These are phyloP conservation scores for Powellomyces hirtus DNA, from an alignment of 192 early-diverging fungal species.

Conservation along the genomic window DNA sequence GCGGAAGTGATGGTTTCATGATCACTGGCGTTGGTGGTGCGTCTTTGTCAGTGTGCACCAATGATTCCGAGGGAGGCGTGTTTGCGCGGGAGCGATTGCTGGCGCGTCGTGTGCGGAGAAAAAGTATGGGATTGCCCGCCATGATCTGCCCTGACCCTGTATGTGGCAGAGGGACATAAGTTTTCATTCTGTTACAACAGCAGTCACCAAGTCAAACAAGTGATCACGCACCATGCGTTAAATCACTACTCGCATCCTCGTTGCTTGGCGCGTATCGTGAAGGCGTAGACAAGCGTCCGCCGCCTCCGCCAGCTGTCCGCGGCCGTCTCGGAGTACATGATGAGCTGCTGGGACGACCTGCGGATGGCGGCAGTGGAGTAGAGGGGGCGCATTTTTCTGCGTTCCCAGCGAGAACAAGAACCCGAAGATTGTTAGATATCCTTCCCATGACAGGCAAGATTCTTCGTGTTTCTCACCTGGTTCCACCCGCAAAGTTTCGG, in stretches of 20 bases:
- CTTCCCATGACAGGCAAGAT: too few relatives aligned
- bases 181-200: not conserved
- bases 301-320: too few relatives aligned
- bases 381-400: too few relatives aligned
- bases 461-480: too few relatives aligned
- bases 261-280: too few relatives aligned
- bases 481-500: not conserved
- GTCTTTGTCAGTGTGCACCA: not conserved
- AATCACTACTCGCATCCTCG: conserved; percentile 32
- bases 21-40: not conserved
- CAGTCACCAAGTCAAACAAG: not conserved
- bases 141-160: conserved; percentile 33
- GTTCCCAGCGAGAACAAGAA: too few relatives aligned
- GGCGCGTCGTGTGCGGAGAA: conserved; percentile 13
- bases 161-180: not conserved
- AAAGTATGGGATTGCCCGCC: conserved; percentile 43
- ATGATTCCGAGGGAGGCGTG: not conserved
- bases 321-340: too few relatives aligned
- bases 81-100: not conserved
- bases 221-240: conserved; percentile 32
- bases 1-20: not conserved
- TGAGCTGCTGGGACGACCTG: too few relatives aligned
- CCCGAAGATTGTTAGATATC: too few relatives aligned
- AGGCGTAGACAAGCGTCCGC: too few relatives aligned
- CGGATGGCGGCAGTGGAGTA: too few relatives aligned